Evolutionary conservation across 106 monocot genomes (phyloP).

Genomic region (Agapanthus africanus): DNA sequence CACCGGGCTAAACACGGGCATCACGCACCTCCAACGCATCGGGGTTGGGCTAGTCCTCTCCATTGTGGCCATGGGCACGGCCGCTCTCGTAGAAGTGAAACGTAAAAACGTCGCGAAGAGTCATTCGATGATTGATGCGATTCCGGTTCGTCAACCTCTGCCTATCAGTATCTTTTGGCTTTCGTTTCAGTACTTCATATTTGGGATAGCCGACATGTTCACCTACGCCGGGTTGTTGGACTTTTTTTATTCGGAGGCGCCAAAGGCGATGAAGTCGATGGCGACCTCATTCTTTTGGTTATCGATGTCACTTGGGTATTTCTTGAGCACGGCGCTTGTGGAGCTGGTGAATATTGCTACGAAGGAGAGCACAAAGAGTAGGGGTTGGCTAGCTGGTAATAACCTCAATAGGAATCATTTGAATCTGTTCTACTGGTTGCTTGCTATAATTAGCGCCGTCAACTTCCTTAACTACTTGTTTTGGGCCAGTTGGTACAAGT

Average conservation of each 20-base stretch:
- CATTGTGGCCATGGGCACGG: constrained; percentile 23
- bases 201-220: constrained; percentile 30
- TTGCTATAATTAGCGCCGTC: constrained; percentile 13
- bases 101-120: constrained; percentile 2
- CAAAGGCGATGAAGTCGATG: constrained; percentile 16
- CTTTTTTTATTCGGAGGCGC: constrained; percentile 39
- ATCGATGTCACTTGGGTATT: constrained; percentile 27
- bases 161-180: constrained; percentile 25
- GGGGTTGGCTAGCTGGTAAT: constrained; percentile 24
- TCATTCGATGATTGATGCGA: constrained; percentile 11
- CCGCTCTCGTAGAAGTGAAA: constrained; percentile 21
- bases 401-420: constrained; percentile 32
- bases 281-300: constrained; percentile 28
- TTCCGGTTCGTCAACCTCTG: constrained; percentile 11
- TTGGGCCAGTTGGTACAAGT: constrained; percentile 24
- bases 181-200: constrained; percentile 32
- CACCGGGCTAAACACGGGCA: constrained; percentile 20
- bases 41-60: constrained; percentile 39
- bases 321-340: constrained; percentile 23
- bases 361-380: neutral
- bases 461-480: constrained; percentile 23
- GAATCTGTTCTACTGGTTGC: constrained; percentile 31
- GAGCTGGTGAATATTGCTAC: constrained; percentile 19
- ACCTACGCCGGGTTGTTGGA: constrained; percentile 23
- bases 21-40: constrained; percentile 37